Evolutionary conservation across 768 basidiomycete species (phyloP).

Genomic region (Suillus cothurnatus): DNA sequence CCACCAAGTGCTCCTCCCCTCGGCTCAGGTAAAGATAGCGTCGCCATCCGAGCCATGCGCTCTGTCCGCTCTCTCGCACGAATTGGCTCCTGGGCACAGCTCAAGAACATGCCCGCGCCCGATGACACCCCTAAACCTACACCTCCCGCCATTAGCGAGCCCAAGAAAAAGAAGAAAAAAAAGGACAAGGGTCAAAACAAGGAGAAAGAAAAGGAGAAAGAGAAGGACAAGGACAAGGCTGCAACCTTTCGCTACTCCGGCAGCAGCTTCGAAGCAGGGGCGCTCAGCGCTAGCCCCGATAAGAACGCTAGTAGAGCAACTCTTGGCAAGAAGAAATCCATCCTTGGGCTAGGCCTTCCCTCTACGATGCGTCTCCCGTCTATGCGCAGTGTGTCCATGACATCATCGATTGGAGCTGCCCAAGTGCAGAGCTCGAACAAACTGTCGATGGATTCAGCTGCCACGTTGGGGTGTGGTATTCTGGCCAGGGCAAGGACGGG

Average conservation of each 20-base stretch:
- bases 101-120: conserved; percentile 42
- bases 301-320: conserved; percentile 9
- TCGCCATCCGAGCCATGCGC: conserved; percentile 78
- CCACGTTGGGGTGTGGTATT: conserved; percentile 31
- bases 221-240: conserved; percentile 35
- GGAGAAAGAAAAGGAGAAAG: conserved; percentile 20
- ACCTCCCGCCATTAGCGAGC: conserved; percentile 15
- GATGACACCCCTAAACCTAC: conserved; percentile 26
- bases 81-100: conserved; percentile 72
- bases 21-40: conserved; percentile 51
- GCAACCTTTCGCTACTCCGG: conserved; percentile 50
- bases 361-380: conserved; percentile 51
- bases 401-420: conserved; percentile 33
- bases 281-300: conserved; percentile 42
- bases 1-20: conserved; percentile 32
- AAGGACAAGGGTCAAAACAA: conserved; percentile 34
- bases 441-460: conserved; percentile 36
- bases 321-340: conserved; percentile 54
- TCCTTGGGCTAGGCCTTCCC: conserved; percentile 64
- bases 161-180: conserved; percentile 41
- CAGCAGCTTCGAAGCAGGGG: conserved; percentile 72
- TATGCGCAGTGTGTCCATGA: conserved; percentile 36
- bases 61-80: conserved; percentile 72
- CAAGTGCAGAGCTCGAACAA: conserved; percentile 17
- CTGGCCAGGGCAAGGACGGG: conserved; percentile 37